phyloP scores from a whole-genome alignment of 2,329 filamentous ascomycete genomes.

The Fonsecaea multimorphosa region DNA sequence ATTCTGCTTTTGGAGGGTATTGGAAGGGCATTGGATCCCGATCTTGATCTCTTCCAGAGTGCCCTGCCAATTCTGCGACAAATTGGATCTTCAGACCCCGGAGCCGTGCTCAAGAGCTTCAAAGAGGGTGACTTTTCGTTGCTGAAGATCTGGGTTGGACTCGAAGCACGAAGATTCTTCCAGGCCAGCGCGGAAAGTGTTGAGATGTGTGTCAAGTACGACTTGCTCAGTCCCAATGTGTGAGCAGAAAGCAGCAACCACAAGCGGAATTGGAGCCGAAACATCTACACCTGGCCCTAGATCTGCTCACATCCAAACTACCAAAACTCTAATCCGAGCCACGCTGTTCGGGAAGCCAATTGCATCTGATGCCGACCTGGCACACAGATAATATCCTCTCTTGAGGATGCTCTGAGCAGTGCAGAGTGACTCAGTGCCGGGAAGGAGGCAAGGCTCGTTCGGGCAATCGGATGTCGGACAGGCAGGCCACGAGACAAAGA shows the following conservation, averaged over 20 bases:
- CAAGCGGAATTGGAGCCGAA: neutral
- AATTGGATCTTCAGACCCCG: conserved; percentile 75
- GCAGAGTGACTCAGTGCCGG: neutral
- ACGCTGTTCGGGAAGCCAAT: neutral
- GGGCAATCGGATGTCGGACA: neutral
- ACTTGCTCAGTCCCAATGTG: conserved; percentile 67
- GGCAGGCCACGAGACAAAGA: neutral
- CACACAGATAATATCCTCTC: neutral
- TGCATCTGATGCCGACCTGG: neutral
- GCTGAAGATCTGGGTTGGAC: conserved; percentile 87
- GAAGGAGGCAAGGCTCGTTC: neutral
- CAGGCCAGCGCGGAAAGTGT: conserved; percentile 90
- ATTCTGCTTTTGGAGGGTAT: conserved; percentile 94
- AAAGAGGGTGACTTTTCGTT: conserved; percentile 79
- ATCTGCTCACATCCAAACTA: neutral
- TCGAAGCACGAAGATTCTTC: conserved; percentile 87
- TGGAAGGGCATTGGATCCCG: conserved; percentile 81
- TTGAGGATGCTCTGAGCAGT: neutral
- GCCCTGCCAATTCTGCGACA: conserved; percentile 89
- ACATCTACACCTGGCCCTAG: neutral
- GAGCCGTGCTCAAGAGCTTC: conserved; percentile 66
- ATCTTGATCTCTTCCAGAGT: conserved; percentile 83
- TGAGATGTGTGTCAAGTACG: conserved; percentile 88
- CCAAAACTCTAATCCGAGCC: neutral
- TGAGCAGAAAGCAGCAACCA: conserved; percentile 16